Percentiles rank a stretch among this genome's conserved stretches.
phyloP scores from a whole-genome alignment of 768 basidiomycete species.

The Rossbeevera mucosa region DNA sequence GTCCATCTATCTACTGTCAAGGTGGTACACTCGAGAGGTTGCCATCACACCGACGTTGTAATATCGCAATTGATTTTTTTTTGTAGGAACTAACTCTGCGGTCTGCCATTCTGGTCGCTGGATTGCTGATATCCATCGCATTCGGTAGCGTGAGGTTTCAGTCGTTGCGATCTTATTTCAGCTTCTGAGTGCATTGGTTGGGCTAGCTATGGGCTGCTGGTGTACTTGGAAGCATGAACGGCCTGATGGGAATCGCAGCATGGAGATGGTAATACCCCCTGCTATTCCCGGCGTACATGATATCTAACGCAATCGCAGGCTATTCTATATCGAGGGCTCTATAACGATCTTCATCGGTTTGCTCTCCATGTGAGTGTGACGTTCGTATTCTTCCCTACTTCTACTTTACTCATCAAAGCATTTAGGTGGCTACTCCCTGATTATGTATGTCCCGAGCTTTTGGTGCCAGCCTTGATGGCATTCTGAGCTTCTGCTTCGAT shows the following conservation, averaged over 20 bases:
- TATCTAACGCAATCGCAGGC: conserved; percentile 36
- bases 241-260: conserved; percentile 56
- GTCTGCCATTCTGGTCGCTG: conserved; percentile 55
- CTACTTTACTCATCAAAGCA: not conserved
- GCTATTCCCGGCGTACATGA: not conserved
- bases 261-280: conserved; percentile 56
- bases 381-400: too few relatives aligned
- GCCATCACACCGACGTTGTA: not conserved
- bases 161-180: not conserved
- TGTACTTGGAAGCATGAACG: conserved; percentile 66
- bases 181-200: not conserved
- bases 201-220: conserved; percentile 65
- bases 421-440: conserved; percentile 56
- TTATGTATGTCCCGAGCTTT: conserved; percentile 38
- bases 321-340: conserved; percentile 69
- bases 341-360: conserved; percentile 60
- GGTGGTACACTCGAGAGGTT: conserved; percentile 24
- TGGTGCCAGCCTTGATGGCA: not conserved
- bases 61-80: not conserved
- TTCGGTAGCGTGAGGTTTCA: conserved; percentile 52
- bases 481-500: not conserved
- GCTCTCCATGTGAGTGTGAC: conserved; percentile 40
- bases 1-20: conserved; percentile 34
- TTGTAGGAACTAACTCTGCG: conserved; percentile 59
- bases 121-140: conserved; percentile 57